Evolutionary conservation across 768 basidiomycete species (phyloP).

Genomic region (Chalciporus sphaerocephalus): DNA sequence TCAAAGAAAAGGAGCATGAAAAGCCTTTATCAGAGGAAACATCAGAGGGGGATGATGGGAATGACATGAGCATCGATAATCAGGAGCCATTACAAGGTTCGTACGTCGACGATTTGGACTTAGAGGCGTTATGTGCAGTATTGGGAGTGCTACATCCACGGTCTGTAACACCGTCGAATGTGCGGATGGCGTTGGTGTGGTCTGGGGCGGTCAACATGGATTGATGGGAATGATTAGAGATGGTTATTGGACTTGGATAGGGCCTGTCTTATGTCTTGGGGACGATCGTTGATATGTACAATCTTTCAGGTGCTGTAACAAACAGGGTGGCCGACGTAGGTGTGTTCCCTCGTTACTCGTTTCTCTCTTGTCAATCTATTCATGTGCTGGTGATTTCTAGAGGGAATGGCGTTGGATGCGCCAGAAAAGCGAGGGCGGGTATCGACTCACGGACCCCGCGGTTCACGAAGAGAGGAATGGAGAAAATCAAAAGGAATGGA

Average conservation of each 20-base stretch:
- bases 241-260: background rate
- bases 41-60: constrained; percentile 20
- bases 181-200: constrained; percentile 34
- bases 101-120: constrained; percentile 30
- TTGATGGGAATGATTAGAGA: background rate
- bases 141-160: constrained; percentile 55
- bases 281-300: constrained; percentile 13
- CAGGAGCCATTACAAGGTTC: constrained; percentile 50
- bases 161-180: constrained; percentile 32
- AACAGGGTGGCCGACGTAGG: constrained; percentile 16
- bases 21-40: constrained; percentile 33
- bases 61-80: background rate
- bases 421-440: constrained; percentile 36
- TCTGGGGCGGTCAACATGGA: constrained; percentile 1
- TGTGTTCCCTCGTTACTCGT: constrained; percentile 8
- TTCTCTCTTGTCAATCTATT: constrained; percentile 1
- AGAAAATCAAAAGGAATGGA: constrained; percentile 71
- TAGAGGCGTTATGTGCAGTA: constrained; percentile 31
- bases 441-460: constrained; percentile 80
- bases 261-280: background rate
- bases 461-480: constrained; percentile 79
- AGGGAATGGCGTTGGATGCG: constrained; percentile 54
- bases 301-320: constrained; percentile 17
- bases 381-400: constrained; percentile 24
- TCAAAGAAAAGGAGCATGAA: constrained; percentile 35